These are phyloP conservation scores for Zoysia japonica DNA, from an alignment of 176 grass and related monocot genomes.

Conservation along the genomic window DNA sequence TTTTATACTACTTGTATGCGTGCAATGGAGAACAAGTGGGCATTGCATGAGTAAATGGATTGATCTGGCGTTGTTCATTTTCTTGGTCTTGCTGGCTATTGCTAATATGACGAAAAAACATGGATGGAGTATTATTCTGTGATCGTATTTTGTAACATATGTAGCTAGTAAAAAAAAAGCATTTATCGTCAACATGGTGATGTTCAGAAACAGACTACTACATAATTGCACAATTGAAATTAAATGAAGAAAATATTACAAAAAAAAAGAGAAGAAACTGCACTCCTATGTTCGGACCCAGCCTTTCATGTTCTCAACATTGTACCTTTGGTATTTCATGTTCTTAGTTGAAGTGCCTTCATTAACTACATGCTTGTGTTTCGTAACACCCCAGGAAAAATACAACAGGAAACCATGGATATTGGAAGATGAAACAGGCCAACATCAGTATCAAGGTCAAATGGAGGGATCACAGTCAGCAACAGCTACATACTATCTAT, in stretches of 20 bases:
- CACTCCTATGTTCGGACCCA: neutral
- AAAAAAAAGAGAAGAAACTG: neutral
- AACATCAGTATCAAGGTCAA: slow-evolving; percentile 92
- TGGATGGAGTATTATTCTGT: neutral
- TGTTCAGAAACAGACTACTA: neutral
- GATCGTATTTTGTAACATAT: neutral
- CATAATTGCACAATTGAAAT: neutral
- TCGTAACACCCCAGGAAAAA: slow-evolving; percentile 65
- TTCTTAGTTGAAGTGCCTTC: neutral
- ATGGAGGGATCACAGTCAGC: slow-evolving; percentile 87
- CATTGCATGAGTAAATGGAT: too few relatives aligned
- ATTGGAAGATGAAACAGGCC: slow-evolving; percentile 98
- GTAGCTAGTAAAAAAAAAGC: neutral
- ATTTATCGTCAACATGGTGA: neutral
- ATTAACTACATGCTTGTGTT: slow-evolving; percentile 20
- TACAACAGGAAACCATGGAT: slow-evolving; percentile 92
- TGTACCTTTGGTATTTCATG: neutral
- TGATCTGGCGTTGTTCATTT: too few relatives aligned
- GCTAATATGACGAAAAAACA: neutral
- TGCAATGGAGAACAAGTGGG: too few relatives aligned
- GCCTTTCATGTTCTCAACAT: neutral
- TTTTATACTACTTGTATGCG: too few relatives aligned
- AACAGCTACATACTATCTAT: slow-evolving; percentile 92
- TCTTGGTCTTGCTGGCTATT: too few relatives aligned
- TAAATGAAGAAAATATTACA: neutral